Evolutionary conservation across 2,329 filamentous ascomycete genomes (phyloP).

Genomic region (Colletotrichum chrysophilum): DNA sequence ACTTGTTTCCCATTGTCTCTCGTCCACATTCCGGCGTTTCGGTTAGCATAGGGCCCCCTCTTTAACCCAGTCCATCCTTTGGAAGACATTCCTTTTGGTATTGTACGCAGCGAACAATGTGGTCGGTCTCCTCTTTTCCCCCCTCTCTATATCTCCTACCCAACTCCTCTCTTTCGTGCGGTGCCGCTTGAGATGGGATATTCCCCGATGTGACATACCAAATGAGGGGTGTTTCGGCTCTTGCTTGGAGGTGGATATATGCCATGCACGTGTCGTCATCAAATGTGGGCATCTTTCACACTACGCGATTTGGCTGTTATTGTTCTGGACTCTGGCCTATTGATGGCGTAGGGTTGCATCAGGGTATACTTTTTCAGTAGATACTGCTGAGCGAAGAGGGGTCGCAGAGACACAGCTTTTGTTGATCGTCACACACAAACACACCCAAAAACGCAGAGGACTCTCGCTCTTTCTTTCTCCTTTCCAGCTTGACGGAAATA

Average conservation of each 20-base stretch:
- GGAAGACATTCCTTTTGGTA: not conserved
- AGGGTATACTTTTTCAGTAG: conserved; percentile 3
- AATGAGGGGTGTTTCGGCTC: not conserved
- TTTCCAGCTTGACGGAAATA: not conserved
- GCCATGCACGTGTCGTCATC: not conserved
- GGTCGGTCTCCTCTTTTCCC: not conserved
- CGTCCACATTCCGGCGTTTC: conserved; percentile 10
- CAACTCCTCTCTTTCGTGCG: not conserved
- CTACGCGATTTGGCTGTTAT: not conserved
- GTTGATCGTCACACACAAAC: not conserved
- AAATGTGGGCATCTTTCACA: not conserved
- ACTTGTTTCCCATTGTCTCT: not conserved
- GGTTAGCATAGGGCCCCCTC: not conserved
- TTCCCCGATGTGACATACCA: not conserved
- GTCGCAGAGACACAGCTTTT: not conserved
- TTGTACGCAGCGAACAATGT: not conserved
- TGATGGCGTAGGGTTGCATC: not conserved
- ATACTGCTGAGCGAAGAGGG: not conserved
- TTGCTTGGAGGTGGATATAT: not conserved
- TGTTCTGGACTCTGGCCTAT: not conserved
- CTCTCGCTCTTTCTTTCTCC: not conserved
- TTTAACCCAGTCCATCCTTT: conserved; percentile 12
- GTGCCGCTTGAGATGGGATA: not conserved
- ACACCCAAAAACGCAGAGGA: not conserved
- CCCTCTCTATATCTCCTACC: not conserved